Evolutionary conservation across 2,329 filamentous ascomycete genomes (phyloP), one percentile per base, ranked within the genome.

Genomic region (Arachnopeziza araneosa): DNA sequence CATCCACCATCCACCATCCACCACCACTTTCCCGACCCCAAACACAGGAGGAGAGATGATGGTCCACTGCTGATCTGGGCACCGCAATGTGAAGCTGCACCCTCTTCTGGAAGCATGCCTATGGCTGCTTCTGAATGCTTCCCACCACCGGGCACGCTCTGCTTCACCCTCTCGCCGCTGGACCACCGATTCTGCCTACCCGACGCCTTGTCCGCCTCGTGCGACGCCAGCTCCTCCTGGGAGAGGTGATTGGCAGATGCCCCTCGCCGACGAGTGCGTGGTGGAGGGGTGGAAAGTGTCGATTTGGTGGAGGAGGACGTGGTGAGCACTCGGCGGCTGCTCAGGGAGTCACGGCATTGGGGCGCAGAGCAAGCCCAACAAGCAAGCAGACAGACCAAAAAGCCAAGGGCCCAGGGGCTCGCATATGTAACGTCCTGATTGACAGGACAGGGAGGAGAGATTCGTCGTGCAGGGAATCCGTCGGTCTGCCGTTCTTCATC

Each of bases 121-220:
- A 30, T 30, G 26, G 26, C 26, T 4, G 26, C 26, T n/a, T n/a
- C n/a, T n/a, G n/a, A n/a, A 9, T 30, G 26, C 26, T 5, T 9
- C 26, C 26, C 26, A 30, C 9, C 26, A 30, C 26, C 26, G 26
- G 26, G 26, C 26, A 9, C 26, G 4, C 26, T 30, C 9, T 30
- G 26, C 26, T 30, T 30, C 26, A 30, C 26, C n/a, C n/a, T n/a
- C n/a, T 30, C 26, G 9, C 9, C 26, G 4, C 26, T 30, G 4
- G 26, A 9, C 26, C 5, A 9, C 5, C 26, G 17, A 56, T 36
- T 60, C 60, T 65, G 65, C 64, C 60, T 66, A 57, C 44, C 24
- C 52, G 54, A 59, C 58, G 65, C 66, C 65, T 63, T 62, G 55
- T 66, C 61, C 56, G 65, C 36, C 36, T 44, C 17, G 36, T 44